Conservation (phyloP, 305 asterid genomes). For the Rubia tinctorum region DNA sequence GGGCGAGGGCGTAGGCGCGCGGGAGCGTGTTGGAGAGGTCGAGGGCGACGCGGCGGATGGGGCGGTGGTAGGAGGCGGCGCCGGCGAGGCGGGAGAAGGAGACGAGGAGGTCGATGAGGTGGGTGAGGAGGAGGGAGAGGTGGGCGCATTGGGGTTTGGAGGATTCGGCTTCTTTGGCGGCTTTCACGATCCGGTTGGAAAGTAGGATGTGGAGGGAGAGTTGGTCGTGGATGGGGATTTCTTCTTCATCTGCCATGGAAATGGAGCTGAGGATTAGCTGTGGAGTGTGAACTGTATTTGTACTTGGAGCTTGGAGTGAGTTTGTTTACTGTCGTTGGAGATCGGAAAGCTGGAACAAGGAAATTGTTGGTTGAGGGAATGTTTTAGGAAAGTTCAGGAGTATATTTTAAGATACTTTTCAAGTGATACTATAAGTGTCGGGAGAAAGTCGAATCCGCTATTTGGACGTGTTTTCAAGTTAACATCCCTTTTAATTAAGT, state of each 20-base stretch:
- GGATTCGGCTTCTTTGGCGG: constrained; percentile 52
- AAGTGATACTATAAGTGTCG: neutral
- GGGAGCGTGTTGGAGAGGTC: constrained; percentile 48
- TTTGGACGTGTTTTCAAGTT: too few species aligned
- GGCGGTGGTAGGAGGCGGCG: constrained; percentile 50
- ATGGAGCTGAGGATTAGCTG: neutral
- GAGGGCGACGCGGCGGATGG: constrained; percentile 53
- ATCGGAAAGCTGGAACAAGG: neutral
- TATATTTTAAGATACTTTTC: neutral
- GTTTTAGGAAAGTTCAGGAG: constrained; percentile 1
- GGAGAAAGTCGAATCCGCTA: neutral
- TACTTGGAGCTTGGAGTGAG: neutral
- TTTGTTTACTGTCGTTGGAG: neutral
- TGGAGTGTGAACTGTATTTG: neutral
- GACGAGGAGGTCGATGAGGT: constrained; percentile 47
- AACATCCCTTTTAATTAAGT: neutral
- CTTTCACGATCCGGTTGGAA: constrained; percentile 47
- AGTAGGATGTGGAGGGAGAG: constrained; percentile 56
- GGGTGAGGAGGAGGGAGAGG: constrained; percentile 37
- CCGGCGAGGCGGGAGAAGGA: constrained; percentile 48
- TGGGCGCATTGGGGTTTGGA: constrained; percentile 41
- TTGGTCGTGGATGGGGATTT: constrained; percentile 44
- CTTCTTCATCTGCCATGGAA: constrained; percentile 22
- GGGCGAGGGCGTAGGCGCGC: constrained; percentile 49
- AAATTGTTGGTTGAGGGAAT: neutral